Evolutionary conservation across 2,329 filamentous ascomycete genomes (phyloP).

Genomic region (Fusarium oxysporum): DNA sequence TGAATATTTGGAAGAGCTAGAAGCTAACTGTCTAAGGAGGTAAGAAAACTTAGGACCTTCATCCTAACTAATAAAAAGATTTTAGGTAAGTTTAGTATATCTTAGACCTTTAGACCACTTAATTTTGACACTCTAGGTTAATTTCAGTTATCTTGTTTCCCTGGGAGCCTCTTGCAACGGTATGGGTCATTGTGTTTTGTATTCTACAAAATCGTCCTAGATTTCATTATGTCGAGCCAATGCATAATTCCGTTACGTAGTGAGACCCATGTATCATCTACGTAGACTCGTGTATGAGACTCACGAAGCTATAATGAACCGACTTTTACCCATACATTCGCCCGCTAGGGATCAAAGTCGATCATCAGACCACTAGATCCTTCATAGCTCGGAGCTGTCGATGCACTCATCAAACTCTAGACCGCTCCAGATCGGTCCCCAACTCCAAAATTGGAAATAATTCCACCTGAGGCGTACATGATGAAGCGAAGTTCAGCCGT

Average conservation of each 20-base stretch:
- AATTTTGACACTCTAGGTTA: no score
- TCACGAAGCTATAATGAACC: background rate
- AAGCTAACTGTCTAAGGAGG: no score
- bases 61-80: background rate
- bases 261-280: no score
- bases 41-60: background rate
- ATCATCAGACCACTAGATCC: background rate
- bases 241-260: no score
- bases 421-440: background rate
- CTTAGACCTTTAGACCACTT: no score
- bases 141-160: no score
- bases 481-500: background rate
- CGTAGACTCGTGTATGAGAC: background rate
- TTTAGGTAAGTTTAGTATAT: background rate
- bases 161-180: no score
- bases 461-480: background rate
- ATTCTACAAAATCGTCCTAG: no score
- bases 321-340: background rate
- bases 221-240: no score
- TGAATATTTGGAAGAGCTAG: no score
- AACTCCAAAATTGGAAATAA: background rate
- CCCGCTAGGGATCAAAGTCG: background rate
- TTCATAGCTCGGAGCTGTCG: background rate
- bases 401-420: background rate
- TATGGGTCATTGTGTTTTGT: no score